Percentiles rank a stretch among this genome's conserved stretches.
Conservation (phyloP, 2,329 filamentous ascomycete species). For the Penicillium occitanis region DNA sequence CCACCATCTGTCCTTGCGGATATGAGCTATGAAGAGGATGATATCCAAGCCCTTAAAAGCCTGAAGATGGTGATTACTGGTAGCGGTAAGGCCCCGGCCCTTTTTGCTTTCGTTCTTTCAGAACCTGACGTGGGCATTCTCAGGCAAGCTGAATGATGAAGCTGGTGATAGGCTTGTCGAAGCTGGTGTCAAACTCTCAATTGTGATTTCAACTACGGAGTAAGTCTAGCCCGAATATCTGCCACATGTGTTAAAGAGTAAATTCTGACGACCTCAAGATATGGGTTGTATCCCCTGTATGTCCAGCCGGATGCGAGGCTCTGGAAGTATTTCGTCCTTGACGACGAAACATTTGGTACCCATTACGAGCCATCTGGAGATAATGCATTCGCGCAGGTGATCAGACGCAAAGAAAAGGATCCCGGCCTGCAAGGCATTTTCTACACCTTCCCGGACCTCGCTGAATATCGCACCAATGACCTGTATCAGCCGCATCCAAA, state of each 20-base stretch:
- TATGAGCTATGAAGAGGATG: constrained; percentile 37
- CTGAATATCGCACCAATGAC: constrained; percentile 10
- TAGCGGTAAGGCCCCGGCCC: neutral
- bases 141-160: neutral
- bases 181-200: neutral
- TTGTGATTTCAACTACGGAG: neutral
- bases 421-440: neutral
- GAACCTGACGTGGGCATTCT: neutral
- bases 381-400: neutral
- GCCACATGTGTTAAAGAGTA: neutral
- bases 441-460: neutral
- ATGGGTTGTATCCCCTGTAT: neutral
- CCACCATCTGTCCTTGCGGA: constrained; percentile 49
- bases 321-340: neutral
- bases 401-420: neutral
- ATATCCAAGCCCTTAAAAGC: constrained; percentile 34
- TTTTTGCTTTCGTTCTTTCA: neutral
- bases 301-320: neutral
- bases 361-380: neutral
- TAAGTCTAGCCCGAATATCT: neutral
- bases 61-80: constrained; percentile 25
- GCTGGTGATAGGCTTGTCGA: neutral
- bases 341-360: neutral
- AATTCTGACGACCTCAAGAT: neutral
- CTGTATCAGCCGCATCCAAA: constrained; percentile 12